Evolutionary conservation across 768 basidiomycete species (phyloP).

Genomic region (Tephrocybe sp.): DNA sequence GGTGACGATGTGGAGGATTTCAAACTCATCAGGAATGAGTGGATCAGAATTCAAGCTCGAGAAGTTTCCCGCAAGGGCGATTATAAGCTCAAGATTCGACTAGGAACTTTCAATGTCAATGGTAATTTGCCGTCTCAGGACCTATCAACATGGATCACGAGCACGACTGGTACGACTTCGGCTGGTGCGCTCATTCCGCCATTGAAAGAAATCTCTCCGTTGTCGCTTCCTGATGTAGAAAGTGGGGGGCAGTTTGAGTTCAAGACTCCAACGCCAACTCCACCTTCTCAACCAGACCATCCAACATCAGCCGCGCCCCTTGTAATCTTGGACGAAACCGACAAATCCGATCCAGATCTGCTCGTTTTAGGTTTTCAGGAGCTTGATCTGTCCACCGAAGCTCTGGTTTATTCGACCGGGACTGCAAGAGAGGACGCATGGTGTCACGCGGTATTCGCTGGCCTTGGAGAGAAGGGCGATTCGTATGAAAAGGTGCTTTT

Average conservation of each 20-base stretch:
- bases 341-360: conserved; percentile 54
- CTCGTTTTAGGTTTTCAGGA: conserved; percentile 81
- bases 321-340: not conserved
- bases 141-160: conserved; percentile 61
- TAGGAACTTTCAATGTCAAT: conserved; percentile 86
- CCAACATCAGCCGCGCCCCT: not conserved
- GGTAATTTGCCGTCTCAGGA: conserved; percentile 73
- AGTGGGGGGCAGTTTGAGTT: conserved; percentile 23
- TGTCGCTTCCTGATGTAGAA: conserved; percentile 27
- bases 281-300: not conserved
- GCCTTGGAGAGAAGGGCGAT: conserved; percentile 62
- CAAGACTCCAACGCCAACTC: not conserved
- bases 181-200: conserved; percentile 28
- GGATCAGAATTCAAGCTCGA: conserved; percentile 50
- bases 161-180: conserved; percentile 10
- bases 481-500: conserved; percentile 75
- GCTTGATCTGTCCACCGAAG: conserved; percentile 74
- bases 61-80: conserved; percentile 31
- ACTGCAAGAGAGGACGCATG: conserved; percentile 70
- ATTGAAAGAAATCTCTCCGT: conserved; percentile 32
- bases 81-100: conserved; percentile 44
- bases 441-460: conserved; percentile 62
- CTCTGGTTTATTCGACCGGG: conserved; percentile 66
- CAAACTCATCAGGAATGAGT: conserved; percentile 57
- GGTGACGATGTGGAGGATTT: conserved; percentile 63